These are phyloP conservation scores for Beauveria pseudobassiana DNA, from an alignment of 2,329 filamentous ascomycete species.

Conservation along the genomic window DNA sequence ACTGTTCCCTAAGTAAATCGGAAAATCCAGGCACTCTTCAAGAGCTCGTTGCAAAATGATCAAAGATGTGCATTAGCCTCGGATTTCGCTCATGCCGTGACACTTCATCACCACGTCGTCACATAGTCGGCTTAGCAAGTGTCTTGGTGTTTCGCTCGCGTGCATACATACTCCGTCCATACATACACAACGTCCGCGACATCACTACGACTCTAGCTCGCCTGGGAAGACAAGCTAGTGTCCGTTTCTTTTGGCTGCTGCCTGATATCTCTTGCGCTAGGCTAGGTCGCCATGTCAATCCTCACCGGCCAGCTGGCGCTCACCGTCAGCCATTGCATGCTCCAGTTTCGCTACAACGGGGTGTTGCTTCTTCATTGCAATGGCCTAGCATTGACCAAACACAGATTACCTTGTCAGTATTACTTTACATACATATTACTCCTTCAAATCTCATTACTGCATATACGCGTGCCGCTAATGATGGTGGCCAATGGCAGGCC, in stretches of 20 bases:
- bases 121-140: not conserved
- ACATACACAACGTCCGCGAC: not conserved
- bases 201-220: not conserved
- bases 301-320: not conserved
- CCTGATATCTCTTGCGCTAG: not conserved
- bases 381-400: too few species aligned
- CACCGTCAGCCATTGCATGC: not conserved
- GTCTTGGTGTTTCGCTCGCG: not conserved
- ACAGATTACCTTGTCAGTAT: not conserved
- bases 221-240: not conserved
- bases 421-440: not conserved
- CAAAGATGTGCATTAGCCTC: not conserved
- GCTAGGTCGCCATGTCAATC: not conserved
- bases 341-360: not conserved
- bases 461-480: not conserved
- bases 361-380: not conserved
- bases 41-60: not conserved
- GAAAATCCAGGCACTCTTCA: not conserved
- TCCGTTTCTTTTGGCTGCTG: not conserved
- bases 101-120: not conserved
- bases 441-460: not conserved
- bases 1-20: not conserved
- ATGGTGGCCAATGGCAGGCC: too few species aligned
- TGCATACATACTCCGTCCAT: not conserved
- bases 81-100: slow-evolving; percentile 1